phyloP scores from a whole-genome alignment of 2,329 filamentous ascomycete genomes.

The Westerdykella aurantiaca region DNA sequence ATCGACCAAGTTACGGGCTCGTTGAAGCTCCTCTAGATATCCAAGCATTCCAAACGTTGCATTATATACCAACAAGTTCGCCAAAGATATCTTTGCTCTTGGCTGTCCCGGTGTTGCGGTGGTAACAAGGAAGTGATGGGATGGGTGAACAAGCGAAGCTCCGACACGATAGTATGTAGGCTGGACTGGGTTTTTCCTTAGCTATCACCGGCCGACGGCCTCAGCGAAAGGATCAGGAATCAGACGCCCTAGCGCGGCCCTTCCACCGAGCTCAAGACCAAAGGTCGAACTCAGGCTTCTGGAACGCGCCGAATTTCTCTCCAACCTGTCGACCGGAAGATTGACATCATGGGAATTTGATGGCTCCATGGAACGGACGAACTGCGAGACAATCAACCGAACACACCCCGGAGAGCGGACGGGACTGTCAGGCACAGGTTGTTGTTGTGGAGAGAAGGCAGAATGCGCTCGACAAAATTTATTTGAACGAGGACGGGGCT shows the following conservation, averaged over 20 bases:
- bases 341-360: constrained; percentile 72
- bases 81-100: too few relatives aligned
- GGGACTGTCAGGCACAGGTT: constrained; percentile 86
- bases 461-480: constrained; percentile 24
- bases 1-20: constrained; percentile 81
- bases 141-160: background rate
- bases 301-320: constrained; percentile 62
- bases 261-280: constrained; percentile 36
- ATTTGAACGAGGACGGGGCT: constrained; percentile 1
- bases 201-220: constrained; percentile 82
- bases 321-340: constrained; percentile 93
- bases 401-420: constrained; percentile 50
- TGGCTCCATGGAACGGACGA: constrained; percentile 74
- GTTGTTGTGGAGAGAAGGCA: constrained; percentile 41
- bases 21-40: constrained; percentile 66
- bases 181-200: constrained; percentile 76
- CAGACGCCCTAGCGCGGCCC: constrained; percentile 31
- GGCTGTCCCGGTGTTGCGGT: too few relatives aligned
- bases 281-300: constrained; percentile 46
- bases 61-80: background rate
- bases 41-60: background rate
- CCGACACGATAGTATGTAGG: constrained; percentile 51
- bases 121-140: too few relatives aligned
- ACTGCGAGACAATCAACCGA: constrained; percentile 78
- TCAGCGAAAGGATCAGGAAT: constrained; percentile 66